Base-by-base conservation (phyloP, 2,329 filamentous ascomycete genomes). In the Alternaria sp. region DNA sequence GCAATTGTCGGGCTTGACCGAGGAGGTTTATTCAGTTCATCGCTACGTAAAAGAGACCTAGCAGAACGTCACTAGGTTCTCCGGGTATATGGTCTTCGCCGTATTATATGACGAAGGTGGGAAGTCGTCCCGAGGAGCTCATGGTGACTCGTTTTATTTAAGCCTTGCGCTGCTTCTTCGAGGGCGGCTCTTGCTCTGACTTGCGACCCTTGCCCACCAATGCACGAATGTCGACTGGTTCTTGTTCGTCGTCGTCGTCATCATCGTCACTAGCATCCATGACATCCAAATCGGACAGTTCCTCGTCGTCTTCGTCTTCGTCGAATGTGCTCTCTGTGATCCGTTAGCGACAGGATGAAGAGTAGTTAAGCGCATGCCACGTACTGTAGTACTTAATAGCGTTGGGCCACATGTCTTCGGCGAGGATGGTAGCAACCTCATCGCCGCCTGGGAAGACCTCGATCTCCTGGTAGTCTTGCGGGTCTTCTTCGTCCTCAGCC, bases 401-500 rank as follows among this genome's bases (percentile, higher is more conserved):
- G 67, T 89, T 89, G 51, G 93, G 92, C 90, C 91, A 97, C 56
- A 98, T 83, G 71, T 98, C 95, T 77, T 98, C 94, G 9, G 91
- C 89, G 70, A 98, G 85, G 64, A 89, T 86, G 66, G 93, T 86
- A 43, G 93, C 94, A 51, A 98, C 81, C 65, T 94, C 91, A 70
- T 96, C 93, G 21, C 92, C 95, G 46, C 89, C 89, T n/a, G 92
- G 91, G 85, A 96, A 97, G 71, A 97, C 90, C 81, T 97, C 95
- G 51, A 90, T 86, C 57, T 90, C 88, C 65, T 90, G 86, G 69
- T 90, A 87, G 67, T 90, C 87, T 28, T 87, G 85, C 0, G 89
- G 87, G 0, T 89, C 87, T 0, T 91, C 86, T 0, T 90, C 87
- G 0, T 84, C 82, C 1, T 77, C 74, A 52, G 81, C 77, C 2